Conservation (phyloP, 2,329 filamentous ascomycete species). For the Seiridium cupressi region DNA sequence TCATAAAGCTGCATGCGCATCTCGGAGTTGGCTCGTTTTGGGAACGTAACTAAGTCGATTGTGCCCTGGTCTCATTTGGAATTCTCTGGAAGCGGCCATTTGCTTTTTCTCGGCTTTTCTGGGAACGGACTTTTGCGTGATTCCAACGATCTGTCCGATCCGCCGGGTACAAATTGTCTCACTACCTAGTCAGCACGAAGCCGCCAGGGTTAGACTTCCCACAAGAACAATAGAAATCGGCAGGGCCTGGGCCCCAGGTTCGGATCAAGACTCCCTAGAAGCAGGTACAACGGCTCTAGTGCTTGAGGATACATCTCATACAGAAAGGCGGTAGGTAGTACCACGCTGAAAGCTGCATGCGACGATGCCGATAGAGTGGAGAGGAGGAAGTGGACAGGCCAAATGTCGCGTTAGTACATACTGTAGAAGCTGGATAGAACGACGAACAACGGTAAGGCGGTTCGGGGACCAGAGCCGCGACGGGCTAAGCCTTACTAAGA, state of each 20-base stretch:
- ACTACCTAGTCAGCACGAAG: not conserved
- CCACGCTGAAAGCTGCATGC: not conserved
- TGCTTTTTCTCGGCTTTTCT: not conserved
- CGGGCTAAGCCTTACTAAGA: constrained; percentile 6
- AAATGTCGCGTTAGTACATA: not conserved
- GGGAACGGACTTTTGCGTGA: not conserved
- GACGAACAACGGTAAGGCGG: constrained; percentile 1
- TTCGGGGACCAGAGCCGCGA: not conserved
- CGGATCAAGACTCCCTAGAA: not conserved
- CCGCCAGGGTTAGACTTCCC: not conserved
- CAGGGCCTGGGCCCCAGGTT: not conserved
- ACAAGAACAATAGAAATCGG: not conserved
- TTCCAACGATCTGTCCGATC: not conserved
- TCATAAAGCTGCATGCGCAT: not conserved
- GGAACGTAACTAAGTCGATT: not conserved
- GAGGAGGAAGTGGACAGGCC: not conserved
- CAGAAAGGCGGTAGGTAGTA: not conserved
- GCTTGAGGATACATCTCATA: not conserved
- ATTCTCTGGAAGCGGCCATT: too few relatives aligned
- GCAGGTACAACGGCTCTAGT: not conserved
- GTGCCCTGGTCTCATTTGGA: too few relatives aligned
- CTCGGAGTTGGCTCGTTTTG: not conserved
- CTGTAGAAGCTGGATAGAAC: constrained; percentile 6
- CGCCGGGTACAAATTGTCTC: not conserved
- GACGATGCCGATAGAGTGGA: not conserved